Evolutionary conservation across 2,329 filamentous ascomycete genomes (phyloP).

Genomic region (Ceratocystis harringtonii): DNA sequence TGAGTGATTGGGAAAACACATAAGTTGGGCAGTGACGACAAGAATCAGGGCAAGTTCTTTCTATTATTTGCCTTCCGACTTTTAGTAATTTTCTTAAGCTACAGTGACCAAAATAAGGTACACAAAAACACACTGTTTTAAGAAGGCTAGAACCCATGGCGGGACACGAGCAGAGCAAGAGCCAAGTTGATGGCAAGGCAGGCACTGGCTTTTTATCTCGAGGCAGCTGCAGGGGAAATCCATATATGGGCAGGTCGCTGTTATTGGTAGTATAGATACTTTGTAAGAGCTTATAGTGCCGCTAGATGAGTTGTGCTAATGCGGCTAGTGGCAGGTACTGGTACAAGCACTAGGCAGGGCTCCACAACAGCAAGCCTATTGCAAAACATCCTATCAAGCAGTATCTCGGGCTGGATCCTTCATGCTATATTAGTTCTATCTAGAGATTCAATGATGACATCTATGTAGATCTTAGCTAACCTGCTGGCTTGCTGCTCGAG

Average conservation of each 20-base stretch:
- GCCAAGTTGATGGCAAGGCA: neutral
- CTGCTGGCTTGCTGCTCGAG: neutral
- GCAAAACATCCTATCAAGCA: neutral
- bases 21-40: slow-evolving; percentile 3
- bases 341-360: neutral
- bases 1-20: neutral
- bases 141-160: neutral
- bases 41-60: neutral
- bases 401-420: neutral
- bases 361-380: neutral
- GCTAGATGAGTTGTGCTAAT: neutral
- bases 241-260: neutral
- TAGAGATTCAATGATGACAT: neutral
- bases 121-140: neutral
- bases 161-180: neutral
- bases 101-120: neutral
- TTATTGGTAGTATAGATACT: neutral
- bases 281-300: neutral
- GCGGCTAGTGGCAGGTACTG: neutral
- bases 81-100: neutral
- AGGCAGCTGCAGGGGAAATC: slow-evolving; percentile 1
- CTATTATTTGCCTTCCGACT: too few relatives aligned
- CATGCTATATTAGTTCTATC: neutral
- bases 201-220: neutral
- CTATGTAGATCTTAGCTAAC: neutral